These are phyloP conservation scores for Phaeosphaeria sp. DNA, from an alignment of 2,329 filamentous ascomycete genomes.

Conservation along the genomic window DNA sequence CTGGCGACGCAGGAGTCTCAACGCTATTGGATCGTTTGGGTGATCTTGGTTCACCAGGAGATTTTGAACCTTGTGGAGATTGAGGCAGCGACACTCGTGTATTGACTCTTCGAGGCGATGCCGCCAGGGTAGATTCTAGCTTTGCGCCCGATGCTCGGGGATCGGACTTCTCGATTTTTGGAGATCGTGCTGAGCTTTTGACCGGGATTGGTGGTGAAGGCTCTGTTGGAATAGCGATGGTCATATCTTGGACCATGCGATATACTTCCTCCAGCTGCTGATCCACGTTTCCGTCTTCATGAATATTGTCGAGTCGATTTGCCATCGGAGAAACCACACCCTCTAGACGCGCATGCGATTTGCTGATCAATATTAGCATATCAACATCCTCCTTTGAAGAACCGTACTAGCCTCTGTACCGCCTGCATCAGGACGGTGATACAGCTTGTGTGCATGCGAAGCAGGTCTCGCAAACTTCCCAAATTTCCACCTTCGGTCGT, in stretches of 20 bases:
- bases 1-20: slow-evolving; percentile 12
- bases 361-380: slow-evolving; percentile 26
- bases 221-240: slow-evolving; percentile 15
- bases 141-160: not conserved
- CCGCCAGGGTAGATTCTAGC: not conserved
- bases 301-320: slow-evolving; percentile 40
- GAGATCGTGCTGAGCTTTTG: slow-evolving; percentile 26
- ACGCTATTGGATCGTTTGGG: not conserved
- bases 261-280: slow-evolving; percentile 41
- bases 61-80: slow-evolving; percentile 7
- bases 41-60: slow-evolving; percentile 8
- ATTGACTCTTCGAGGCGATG: slow-evolving; percentile 1
- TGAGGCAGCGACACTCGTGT: slow-evolving; percentile 8
- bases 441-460: slow-evolving; percentile 53
- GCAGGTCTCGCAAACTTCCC: slow-evolving; percentile 46
- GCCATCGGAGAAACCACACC: slow-evolving; percentile 38
- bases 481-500: slow-evolving; percentile 54
- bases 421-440: slow-evolving; percentile 51
- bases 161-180: slow-evolving; percentile 11
- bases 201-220: slow-evolving; percentile 18
- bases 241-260: slow-evolving; percentile 35
- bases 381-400: not conserved
- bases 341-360: slow-evolving; percentile 43
- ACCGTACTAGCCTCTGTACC: slow-evolving; percentile 46
- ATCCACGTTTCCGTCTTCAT: slow-evolving; percentile 26